Percentiles rank a stretch among this genome's conserved stretches.
These are phyloP conservation scores for Suhomyces emberorum DNA, from an alignment of 805 yeast species.

Conservation along the genomic window DNA sequence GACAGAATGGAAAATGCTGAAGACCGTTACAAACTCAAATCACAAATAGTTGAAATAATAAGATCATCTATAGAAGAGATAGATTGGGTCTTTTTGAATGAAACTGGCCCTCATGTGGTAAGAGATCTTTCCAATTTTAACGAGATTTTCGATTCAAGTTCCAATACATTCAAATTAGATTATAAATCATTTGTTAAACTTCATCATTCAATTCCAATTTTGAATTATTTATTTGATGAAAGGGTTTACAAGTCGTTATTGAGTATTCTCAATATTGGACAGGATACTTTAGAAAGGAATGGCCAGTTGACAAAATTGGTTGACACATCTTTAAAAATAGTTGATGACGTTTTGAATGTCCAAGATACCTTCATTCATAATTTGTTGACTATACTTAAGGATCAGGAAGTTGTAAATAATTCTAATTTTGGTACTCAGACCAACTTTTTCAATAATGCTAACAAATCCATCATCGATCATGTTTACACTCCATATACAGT, in stretches of 20 bases:
- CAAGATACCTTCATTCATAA: constrained; percentile 62
- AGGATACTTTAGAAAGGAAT: constrained; percentile 51
- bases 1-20: constrained; percentile 28
- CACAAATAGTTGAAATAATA: constrained; percentile 50
- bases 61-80: constrained; percentile 32
- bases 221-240: constrained; percentile 62
- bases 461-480: constrained; percentile 23
- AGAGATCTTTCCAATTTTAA: constrained; percentile 12
- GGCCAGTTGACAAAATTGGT: constrained; percentile 36
- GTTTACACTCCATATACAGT: constrained; percentile 39
- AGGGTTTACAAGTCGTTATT: constrained; percentile 56
- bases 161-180: constrained; percentile 15
- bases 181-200: constrained; percentile 44
- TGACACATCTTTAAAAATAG: constrained; percentile 39
- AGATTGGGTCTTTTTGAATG: constrained; percentile 46
- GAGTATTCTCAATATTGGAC: constrained; percentile 53
- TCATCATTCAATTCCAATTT: constrained; percentile 66
- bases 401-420: constrained; percentile 3
- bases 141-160: constrained; percentile 20
- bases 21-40: constrained; percentile 48
- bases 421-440: constrained; percentile 19
- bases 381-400: constrained; percentile 49
- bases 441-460: constrained; percentile 21
- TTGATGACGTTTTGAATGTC: constrained; percentile 44
- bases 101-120: constrained; percentile 48